A percentile compares a stretch with the other conserved stretches of the same genome.
Evolutionary conservation across 2,329 filamentous ascomycete genomes (phyloP).

Genomic region (Botrytis cinerea): DNA sequence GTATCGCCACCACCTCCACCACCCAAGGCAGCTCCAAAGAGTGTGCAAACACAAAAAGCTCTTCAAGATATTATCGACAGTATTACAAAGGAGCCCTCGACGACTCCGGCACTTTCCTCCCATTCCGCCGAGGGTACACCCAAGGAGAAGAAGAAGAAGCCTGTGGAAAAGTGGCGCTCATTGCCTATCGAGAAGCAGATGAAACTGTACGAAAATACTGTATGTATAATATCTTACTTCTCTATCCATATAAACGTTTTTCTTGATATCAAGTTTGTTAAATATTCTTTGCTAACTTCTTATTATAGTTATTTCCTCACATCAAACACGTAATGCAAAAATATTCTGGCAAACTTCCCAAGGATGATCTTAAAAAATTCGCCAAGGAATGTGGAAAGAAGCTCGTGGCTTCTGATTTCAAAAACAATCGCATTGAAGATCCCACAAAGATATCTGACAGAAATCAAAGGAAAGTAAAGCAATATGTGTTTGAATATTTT

Average conservation of each 20-base stretch:
- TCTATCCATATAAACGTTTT: neutral
- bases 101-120: conserved; percentile 64
- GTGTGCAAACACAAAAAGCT: conserved; percentile 60
- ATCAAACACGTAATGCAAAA: conserved; percentile 86
- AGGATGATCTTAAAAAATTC: conserved; percentile 68
- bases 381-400: conserved; percentile 77
- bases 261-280: neutral
- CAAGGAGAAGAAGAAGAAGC: conserved; percentile 57
- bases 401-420: conserved; percentile 88
- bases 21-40: conserved; percentile 54
- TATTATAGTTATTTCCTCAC: conserved; percentile 67
- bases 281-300: conserved; percentile 28
- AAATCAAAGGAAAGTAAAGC: conserved; percentile 79
- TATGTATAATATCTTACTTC: conserved; percentile 50
- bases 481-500: conserved; percentile 81
- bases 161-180: conserved; percentile 70
- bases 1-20: conserved; percentile 54
- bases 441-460: conserved; percentile 76
- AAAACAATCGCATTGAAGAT: conserved; percentile 81
- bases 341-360: conserved; percentile 82
- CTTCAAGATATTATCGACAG: conserved; percentile 85
- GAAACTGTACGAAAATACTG: conserved; percentile 92
- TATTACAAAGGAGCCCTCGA: conserved; percentile 64
- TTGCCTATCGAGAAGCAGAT: conserved; percentile 81
- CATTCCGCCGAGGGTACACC: conserved; percentile 53